A percentile compares a stretch with the other conserved stretches of the same genome.
Evolutionary conservation across 805 yeast species (phyloP).

Genomic region (Saturnispora galanensis): DNA sequence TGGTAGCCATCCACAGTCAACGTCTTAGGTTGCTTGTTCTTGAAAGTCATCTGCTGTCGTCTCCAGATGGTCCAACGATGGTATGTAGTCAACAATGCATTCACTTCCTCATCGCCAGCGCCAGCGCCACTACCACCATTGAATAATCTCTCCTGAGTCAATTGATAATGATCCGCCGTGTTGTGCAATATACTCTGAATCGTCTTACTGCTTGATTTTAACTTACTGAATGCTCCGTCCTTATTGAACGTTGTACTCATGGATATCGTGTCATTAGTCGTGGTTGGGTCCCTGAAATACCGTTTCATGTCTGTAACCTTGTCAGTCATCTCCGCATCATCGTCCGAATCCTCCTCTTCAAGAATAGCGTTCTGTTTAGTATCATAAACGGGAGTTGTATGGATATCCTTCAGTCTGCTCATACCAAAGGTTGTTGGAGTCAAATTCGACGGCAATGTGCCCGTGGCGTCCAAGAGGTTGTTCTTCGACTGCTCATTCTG

Average conservation of each 20-base stretch:
- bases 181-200: conserved; percentile 21
- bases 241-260: conserved; percentile 3
- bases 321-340: conserved; percentile 7
- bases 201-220: conserved; percentile 18
- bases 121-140: neutral
- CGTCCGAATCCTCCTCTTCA: conserved; percentile 15
- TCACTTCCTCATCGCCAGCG: neutral
- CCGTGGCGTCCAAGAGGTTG: conserved; percentile 7
- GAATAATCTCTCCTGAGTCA: conserved; percentile 12
- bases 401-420: no score
- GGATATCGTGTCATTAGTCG: no score
- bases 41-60: conserved; percentile 76
- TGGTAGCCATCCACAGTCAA: conserved; percentile 92
- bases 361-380: neutral
- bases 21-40: conserved; percentile 70
- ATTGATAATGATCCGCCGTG: conserved; percentile 15
- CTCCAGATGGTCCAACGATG: conserved; percentile 84
- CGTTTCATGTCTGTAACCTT: conserved; percentile 1
- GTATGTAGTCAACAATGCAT: conserved; percentile 38
- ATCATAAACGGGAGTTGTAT: no score
- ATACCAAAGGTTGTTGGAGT: conserved; percentile 12
- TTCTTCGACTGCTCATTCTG: no score
- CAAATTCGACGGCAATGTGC: conserved; percentile 14
- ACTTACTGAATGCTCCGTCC: conserved; percentile 17
- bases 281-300: neutral